Percentiles rank a stretch among this genome's conserved stretches.
Evolutionary conservation across 352 stramenopile species (phyloP).

Genomic region (Phytophthora fragariaefolia): DNA sequence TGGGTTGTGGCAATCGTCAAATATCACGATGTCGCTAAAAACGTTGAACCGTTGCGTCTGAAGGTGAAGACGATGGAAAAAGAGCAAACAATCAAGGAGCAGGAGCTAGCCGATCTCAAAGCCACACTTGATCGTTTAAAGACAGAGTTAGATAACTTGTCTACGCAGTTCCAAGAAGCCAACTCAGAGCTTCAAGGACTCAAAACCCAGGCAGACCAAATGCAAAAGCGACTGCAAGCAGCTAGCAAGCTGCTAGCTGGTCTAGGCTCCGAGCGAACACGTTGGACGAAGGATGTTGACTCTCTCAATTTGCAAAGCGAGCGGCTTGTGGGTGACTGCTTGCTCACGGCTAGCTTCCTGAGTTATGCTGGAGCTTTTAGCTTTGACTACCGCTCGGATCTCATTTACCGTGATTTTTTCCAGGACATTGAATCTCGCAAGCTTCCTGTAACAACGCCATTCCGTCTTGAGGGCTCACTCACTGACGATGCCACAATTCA

Average conservation of each 20-base stretch:
- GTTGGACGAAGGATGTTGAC: conserved; percentile 94
- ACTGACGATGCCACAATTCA: conserved; percentile 95
- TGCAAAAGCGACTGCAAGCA: conserved; percentile 94
- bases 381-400: conserved; percentile 89
- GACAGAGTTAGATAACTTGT: conserved; percentile 90
- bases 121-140: conserved; percentile 89
- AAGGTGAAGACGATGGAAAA: conserved; percentile 96
- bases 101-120: conserved; percentile 83
- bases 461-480: conserved; percentile 91
- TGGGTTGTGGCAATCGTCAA: conserved; percentile 97
- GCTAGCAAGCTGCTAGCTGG: conserved; percentile 94
- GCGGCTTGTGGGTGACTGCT: conserved; percentile 90
- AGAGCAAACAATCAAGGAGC: conserved; percentile 92
- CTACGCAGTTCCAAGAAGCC: conserved; percentile 90
- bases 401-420: conserved; percentile 92
- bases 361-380: conserved; percentile 93
- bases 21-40: conserved; percentile 96
- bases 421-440: conserved; percentile 76
- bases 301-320: conserved; percentile 84
- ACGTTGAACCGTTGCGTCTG: conserved; percentile 92
- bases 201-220: conserved; percentile 93
- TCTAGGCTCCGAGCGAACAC: conserved; percentile 89
- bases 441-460: conserved; percentile 89
- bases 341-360: conserved; percentile 92
- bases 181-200: conserved; percentile 93